phyloP scores from a whole-genome alignment of 2,329 filamentous ascomycete genomes.

The Colletotrichum sp. region DNA sequence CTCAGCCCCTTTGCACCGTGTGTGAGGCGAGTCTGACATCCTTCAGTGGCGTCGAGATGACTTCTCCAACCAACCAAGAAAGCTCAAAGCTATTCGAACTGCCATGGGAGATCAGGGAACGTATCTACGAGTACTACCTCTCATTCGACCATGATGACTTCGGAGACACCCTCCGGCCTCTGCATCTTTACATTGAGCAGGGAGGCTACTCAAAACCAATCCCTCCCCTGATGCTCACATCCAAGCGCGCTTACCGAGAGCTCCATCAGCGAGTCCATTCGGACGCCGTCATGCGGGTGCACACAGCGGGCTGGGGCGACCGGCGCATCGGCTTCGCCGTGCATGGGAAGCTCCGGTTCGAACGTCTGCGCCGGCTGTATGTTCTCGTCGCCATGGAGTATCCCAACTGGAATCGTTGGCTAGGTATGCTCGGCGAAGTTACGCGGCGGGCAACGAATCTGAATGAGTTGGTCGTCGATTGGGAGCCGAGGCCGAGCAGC shows the following conservation, averaged over 20 bases:
- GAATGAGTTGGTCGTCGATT: constrained; percentile 31
- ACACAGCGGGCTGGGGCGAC: constrained; percentile 25
- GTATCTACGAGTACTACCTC: constrained; percentile 14
- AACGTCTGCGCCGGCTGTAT: constrained; percentile 28
- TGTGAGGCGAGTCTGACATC: neutral
- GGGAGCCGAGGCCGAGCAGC: constrained; percentile 27
- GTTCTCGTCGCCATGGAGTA: constrained; percentile 30
- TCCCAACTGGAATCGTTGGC: constrained; percentile 35
- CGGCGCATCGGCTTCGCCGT: constrained; percentile 33
- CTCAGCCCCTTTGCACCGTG: neutral
- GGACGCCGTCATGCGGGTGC: constrained; percentile 28
- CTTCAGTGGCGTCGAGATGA: neutral
- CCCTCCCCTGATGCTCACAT: constrained; percentile 29
- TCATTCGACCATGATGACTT: constrained; percentile 8
- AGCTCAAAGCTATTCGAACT: neutral
- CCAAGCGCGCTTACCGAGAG: constrained; percentile 34
- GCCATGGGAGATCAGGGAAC: constrained; percentile 10
- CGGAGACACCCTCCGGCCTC: constrained; percentile 10
- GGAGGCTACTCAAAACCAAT: constrained; percentile 6
- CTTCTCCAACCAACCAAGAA: neutral
- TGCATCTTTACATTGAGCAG: constrained; percentile 15
- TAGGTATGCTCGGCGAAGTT: constrained; percentile 30
- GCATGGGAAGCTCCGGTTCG: constrained; percentile 29
- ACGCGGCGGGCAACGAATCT: constrained; percentile 20
- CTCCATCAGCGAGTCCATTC: constrained; percentile 26